phyloP scores from a whole-genome alignment of 2,329 filamentous ascomycete species.

The Hypoxylon sp. region DNA sequence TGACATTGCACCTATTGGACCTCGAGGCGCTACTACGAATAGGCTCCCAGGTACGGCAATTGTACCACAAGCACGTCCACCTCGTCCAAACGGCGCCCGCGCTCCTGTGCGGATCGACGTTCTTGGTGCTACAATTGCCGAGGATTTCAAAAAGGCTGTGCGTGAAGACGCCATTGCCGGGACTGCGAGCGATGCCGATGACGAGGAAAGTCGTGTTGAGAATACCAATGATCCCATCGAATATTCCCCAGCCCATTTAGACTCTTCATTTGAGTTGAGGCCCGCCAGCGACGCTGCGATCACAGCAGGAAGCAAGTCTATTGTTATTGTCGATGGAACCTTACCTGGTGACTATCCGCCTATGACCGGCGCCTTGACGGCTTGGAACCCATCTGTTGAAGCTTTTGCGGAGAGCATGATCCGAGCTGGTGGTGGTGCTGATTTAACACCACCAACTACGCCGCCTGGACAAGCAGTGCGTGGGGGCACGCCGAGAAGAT shows the following conservation, averaged over 20 bases:
- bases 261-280: slow-evolving; percentile 59
- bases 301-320: slow-evolving; percentile 88
- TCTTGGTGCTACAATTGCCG: slow-evolving; percentile 82
- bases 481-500: slow-evolving; percentile 65
- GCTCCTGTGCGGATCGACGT: slow-evolving; percentile 81
- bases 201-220: slow-evolving; percentile 39
- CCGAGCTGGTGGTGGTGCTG: slow-evolving; percentile 61
- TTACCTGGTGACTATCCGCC: slow-evolving; percentile 64
- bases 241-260: slow-evolving; percentile 63
- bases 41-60: slow-evolving; percentile 72
- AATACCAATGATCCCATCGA: slow-evolving; percentile 56
- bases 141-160: slow-evolving; percentile 84
- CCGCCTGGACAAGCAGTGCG: slow-evolving; percentile 63
- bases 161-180: slow-evolving; percentile 72
- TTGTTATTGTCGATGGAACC: slow-evolving; percentile 86
- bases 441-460: slow-evolving; percentile 74
- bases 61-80: slow-evolving; percentile 67
- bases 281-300: slow-evolving; percentile 71
- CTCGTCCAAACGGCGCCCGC: slow-evolving; percentile 61
- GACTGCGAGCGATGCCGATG: slow-evolving; percentile 43
- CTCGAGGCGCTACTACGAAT: slow-evolving; percentile 69
- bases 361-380: slow-evolving; percentile 66
- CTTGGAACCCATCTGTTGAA: slow-evolving; percentile 65
- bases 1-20: slow-evolving; percentile 65
- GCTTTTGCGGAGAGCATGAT: slow-evolving; percentile 69